Evolutionary conservation across 2,329 filamentous ascomycete species (phyloP).

Genomic region (Ilyonectria destructans): DNA sequence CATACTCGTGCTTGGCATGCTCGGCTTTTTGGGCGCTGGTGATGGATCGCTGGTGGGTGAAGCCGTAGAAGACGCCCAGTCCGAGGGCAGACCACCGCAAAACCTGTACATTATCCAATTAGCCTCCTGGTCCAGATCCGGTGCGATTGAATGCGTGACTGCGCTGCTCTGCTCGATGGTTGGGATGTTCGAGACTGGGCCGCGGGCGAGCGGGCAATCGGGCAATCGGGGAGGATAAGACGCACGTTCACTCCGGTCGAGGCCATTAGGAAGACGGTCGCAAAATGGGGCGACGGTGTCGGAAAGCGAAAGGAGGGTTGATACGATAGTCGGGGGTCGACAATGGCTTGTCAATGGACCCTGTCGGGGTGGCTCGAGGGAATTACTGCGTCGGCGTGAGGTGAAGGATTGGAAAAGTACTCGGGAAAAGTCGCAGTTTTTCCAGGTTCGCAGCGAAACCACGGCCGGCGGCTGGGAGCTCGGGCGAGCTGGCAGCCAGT

Average conservation of each 20-base stretch:
- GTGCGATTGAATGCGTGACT: constrained; percentile 38
- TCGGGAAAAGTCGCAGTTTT: constrained; percentile 67
- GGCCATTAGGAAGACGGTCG: constrained; percentile 71
- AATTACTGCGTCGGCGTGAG: constrained; percentile 58
- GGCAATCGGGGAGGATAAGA: constrained; percentile 50
- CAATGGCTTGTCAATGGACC: constrained; percentile 64
- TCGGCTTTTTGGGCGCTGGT: constrained; percentile 79
- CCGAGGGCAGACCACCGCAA: constrained; percentile 96
- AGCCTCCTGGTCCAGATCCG: constrained; percentile 40
- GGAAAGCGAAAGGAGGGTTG: constrained; percentile 55
- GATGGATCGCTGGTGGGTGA: constrained; percentile 92
- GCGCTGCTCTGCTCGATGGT: constrained; percentile 34
- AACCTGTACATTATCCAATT: constrained; percentile 75
- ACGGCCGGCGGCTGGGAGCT: constrained; percentile 53
- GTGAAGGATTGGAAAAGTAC: constrained; percentile 60
- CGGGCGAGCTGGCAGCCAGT: constrained; percentile 51
- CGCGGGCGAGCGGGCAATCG: constrained; percentile 46
- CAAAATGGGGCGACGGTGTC: constrained; percentile 60
- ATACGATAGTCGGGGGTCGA: constrained; percentile 56
- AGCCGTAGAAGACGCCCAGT: constrained; percentile 93
- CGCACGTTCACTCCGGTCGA: constrained; percentile 80
- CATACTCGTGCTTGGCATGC: constrained; percentile 85
- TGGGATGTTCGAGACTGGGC: constrained; percentile 37
- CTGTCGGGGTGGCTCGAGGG: constrained; percentile 59
- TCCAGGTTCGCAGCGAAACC: constrained; percentile 51